Evolutionary conservation across 768 basidiomycete genomes (phyloP).

Genomic region (Mycena indigotica): DNA sequence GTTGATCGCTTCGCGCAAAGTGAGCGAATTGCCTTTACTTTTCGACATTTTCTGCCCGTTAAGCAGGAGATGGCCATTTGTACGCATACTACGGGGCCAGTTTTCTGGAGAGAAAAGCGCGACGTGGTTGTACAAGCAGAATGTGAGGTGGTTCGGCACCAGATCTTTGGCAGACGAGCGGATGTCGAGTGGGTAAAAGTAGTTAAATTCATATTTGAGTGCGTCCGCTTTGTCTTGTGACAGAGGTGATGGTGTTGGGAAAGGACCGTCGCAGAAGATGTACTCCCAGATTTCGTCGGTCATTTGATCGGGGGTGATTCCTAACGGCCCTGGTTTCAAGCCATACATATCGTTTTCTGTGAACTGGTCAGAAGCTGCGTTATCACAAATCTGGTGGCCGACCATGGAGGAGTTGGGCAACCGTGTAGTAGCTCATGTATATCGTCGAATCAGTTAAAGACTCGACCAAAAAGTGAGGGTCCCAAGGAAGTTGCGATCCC

Average conservation of each 20-base stretch:
- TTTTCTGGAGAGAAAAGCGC: slow-evolving; percentile 90
- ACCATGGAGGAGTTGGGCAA: slow-evolving; percentile 91
- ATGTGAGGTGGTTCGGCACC: slow-evolving; percentile 93
- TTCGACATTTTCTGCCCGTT: slow-evolving; percentile 99
- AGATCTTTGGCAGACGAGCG: slow-evolving; percentile 98
- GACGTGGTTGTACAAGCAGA: slow-evolving; percentile 93
- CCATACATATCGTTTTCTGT: slow-evolving; percentile 78
- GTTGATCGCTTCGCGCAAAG: slow-evolving; percentile 80
- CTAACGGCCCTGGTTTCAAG: slow-evolving; percentile 74
- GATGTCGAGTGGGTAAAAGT: slow-evolving; percentile 98
- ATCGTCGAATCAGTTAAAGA: slow-evolving; percentile 96
- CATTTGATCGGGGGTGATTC: slow-evolving; percentile 88
- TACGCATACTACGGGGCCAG: slow-evolving; percentile 90
- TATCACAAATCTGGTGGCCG: slow-evolving; percentile 24
- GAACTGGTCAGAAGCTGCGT: slow-evolving; percentile 5
- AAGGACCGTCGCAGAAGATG: slow-evolving; percentile 77
- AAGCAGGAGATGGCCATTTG: slow-evolving; percentile 94
- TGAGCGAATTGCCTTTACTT: slow-evolving; percentile 94
- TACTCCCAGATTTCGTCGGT: slow-evolving; percentile 99
- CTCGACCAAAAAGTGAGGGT: slow-evolving; percentile 94
- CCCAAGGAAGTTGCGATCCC: slow-evolving; percentile 96
- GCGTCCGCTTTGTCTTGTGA: slow-evolving; percentile 76
- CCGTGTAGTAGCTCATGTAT: slow-evolving; percentile 98
- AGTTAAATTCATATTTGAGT: slow-evolving; percentile 88
- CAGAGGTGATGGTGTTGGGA: slow-evolving; percentile 67